Evolutionary conservation across 768 basidiomycete species (phyloP).

Genomic region (Lentinus tigrinus): DNA sequence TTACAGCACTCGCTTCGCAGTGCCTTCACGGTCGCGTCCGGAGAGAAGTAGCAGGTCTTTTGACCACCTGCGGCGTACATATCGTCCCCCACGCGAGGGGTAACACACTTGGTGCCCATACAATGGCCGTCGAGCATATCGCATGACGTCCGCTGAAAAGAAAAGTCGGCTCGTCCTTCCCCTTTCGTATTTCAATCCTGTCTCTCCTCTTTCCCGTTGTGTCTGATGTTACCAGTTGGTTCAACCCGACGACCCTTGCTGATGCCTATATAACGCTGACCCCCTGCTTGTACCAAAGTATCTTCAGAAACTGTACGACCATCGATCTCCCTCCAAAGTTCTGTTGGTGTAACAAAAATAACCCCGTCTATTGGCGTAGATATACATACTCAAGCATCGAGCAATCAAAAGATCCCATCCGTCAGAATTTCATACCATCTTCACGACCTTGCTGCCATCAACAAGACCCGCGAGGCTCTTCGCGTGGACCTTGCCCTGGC

Average conservation of each 20-base stretch:
- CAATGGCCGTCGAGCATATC: neutral
- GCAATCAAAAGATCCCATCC: neutral
- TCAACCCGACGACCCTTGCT: too few relatives aligned
- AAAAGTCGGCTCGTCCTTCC: too few relatives aligned
- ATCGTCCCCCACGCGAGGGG: neutral
- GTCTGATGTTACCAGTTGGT: too few relatives aligned
- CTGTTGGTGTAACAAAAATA: too few relatives aligned
- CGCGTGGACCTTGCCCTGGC: conserved; percentile 57
- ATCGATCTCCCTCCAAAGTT: too few relatives aligned
- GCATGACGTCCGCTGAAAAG: too few relatives aligned
- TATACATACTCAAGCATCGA: neutral
- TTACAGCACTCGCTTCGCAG: neutral
- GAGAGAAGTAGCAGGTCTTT: neutral
- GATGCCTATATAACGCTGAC: too few relatives aligned
- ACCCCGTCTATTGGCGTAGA: neutral
- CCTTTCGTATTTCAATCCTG: too few relatives aligned
- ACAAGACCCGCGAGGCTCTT: conserved; percentile 63
- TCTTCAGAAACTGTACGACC: too few relatives aligned
- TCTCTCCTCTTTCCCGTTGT: too few relatives aligned
- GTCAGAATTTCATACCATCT: conserved; percentile 43
- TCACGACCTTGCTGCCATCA: conserved; percentile 73
- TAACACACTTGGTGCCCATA: too few relatives aligned
- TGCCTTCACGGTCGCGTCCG: neutral
- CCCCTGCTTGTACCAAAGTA: too few relatives aligned
- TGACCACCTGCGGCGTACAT: neutral